Evolutionary conservation across 2,329 filamentous ascomycete genomes (phyloP), one percentile per base, ranked within the genome.

Genomic region (Beauveria scarabaeidicola): DNA sequence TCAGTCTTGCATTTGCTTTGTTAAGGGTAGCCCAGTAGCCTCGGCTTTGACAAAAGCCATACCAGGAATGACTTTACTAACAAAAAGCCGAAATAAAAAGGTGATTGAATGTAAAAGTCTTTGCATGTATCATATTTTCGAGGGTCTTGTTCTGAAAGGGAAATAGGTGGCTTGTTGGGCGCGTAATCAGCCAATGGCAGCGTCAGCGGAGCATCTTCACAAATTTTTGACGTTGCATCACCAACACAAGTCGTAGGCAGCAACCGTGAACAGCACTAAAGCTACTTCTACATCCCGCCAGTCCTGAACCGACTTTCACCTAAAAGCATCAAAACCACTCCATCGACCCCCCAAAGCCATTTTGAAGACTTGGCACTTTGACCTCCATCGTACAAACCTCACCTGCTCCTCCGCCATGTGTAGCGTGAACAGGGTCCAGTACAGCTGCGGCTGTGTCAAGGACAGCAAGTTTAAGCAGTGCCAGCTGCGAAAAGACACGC

Each of bases 381-480:
- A 36, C 32, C 1, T 5, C 3, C 32, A 5, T 36, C 11, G 11
- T 32, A 32, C 32, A 6, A 36, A 15, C 32, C 32, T 15, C 32
- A 15, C 32, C 32, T 5, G 11, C 2, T 32, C 4, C 29, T 11
- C 19, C 29, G n/a, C 38, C 25, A 52, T 58, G 56, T 52, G 56
- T 27, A 19, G 17, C 48, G 19, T 58, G n/a, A 46, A 15, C 19
- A 52, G 48, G 19, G 40, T 58, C 13, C 56, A 25, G 25, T 58
- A 58, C 40, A 52, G 21, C 47, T 58, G 40, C 21, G 48, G 48
- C 19, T 58, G 56, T 40, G 40, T 52, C 38, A 58, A 52, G 19
- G 47, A 58, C 27, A 46, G 47, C 38, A 25, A 13, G 19, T 58
- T 52, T 19, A 2, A 15, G 25, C 48, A 58, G 11, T 58, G 56